phyloP scores from a whole-genome alignment of 495 filamentous ascomycete species.

The Penicillium verhagenii region DNA sequence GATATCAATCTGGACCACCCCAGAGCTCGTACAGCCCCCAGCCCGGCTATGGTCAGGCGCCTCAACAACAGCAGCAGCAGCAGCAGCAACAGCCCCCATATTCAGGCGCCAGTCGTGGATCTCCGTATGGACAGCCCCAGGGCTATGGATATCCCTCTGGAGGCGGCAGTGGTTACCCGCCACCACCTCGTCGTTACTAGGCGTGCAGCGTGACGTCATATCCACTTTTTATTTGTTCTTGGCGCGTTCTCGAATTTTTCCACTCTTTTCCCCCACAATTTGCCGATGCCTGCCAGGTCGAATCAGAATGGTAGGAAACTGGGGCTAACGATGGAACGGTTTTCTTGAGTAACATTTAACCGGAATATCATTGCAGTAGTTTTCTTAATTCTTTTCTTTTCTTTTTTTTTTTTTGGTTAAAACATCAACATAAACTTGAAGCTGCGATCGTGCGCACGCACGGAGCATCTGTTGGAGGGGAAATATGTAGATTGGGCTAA shows the following conservation, averaged over 20 bases:
- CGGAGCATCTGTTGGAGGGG: not conserved
- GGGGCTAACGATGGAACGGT: not conserved
- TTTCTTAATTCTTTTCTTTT: no score
- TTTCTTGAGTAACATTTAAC: not conserved
- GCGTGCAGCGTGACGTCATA: not conserved
- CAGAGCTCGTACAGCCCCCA: slow-evolving; percentile 16
- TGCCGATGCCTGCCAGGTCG: not conserved
- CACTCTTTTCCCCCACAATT: not conserved
- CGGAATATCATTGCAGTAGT: not conserved
- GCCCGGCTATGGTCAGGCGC: slow-evolving; percentile 15
- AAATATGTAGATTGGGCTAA: not conserved
- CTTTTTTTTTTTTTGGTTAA: no score
- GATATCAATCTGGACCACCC: slow-evolving; percentile 19
- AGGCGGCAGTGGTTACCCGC: slow-evolving; percentile 21
- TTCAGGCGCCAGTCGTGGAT: slow-evolving; percentile 2
- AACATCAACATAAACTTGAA: no score
- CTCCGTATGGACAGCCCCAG: slow-evolving; percentile 27
- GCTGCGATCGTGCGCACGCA: not conserved
- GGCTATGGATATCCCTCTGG: slow-evolving; percentile 25
- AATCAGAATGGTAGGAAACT: not conserved
- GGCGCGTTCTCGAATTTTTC: slow-evolving; percentile 3
- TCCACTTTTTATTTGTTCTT: not conserved
- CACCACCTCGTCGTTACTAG: slow-evolving; percentile 34
- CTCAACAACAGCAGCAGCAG: slow-evolving; percentile 3
- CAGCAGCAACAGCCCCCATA: slow-evolving; percentile 15